Evolutionary conservation across 139 green algal genomes (phyloP).

Genomic region (Micromonas pusilla): DNA sequence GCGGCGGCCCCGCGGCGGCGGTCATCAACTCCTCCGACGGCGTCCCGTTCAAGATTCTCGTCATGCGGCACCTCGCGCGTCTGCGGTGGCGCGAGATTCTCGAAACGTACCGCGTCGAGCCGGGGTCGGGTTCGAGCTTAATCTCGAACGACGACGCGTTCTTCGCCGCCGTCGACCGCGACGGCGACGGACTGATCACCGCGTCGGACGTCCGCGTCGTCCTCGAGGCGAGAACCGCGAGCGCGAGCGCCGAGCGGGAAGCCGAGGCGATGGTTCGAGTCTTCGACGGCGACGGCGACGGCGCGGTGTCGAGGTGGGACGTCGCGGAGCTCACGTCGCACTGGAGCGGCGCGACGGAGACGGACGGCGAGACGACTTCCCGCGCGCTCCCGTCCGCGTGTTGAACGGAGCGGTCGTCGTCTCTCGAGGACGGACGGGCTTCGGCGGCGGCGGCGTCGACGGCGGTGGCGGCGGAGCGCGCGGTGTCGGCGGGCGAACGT

Average conservation of each 20-base stretch:
- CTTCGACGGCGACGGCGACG: constrained; percentile 20
- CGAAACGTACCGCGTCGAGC: no score
- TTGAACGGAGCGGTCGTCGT: background rate
- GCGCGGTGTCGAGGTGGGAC: background rate
- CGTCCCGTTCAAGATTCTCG: constrained; percentile 12
- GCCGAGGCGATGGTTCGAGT: constrained; percentile 12
- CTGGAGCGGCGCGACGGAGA: background rate
- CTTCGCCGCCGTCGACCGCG: background rate
- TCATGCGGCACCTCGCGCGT: constrained; percentile 17
- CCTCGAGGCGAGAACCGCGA: background rate
- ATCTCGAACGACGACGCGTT: background rate
- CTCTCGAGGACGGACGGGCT: background rate
- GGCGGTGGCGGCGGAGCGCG: background rate
- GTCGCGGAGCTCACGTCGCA: background rate
- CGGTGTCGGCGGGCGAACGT: background rate
- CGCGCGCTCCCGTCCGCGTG: background rate
- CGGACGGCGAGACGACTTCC: background rate
- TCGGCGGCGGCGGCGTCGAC: background rate
- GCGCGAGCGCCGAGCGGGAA: background rate
- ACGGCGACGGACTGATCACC: background rate
- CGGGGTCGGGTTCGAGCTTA: no score
- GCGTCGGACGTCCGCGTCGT: background rate
- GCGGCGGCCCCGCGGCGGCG: background rate
- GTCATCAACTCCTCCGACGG: background rate
- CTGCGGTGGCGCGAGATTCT: constrained; percentile 10